Conservation (phyloP, 169 alveolate species). For the Plasmodium inui region DNA sequence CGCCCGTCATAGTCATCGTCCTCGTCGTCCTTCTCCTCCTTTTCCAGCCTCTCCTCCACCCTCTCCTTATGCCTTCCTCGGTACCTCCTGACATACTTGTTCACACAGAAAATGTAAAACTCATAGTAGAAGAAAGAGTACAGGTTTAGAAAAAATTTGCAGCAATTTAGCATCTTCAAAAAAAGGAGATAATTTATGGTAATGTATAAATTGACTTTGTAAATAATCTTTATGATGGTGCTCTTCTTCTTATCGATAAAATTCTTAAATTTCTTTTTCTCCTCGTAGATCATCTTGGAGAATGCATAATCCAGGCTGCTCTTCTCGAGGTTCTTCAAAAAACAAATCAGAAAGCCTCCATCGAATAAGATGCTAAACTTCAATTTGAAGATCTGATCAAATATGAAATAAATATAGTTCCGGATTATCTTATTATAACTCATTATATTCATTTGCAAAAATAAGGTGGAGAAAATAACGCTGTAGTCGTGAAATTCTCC, state of each 20-base stretch:
- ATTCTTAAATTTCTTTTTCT: conserved; percentile 15
- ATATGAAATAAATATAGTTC: conserved; percentile 50
- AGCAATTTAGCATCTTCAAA: conserved; percentile 59
- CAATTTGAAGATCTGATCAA: conserved; percentile 50
- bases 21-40: background rate
- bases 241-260: conserved; percentile 33
- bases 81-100: conserved; percentile 30
- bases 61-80: background rate
- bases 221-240: conserved; percentile 32
- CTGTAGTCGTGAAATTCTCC: conserved; percentile 25
- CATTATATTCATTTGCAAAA: conserved; percentile 65
- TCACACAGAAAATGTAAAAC: conserved; percentile 60
- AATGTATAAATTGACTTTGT: conserved; percentile 50
- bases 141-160: conserved; percentile 29
- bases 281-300: conserved; percentile 42
- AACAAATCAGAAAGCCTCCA: background rate
- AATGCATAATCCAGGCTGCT: conserved; percentile 72
- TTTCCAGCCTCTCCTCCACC: background rate
- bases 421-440: conserved; percentile 49
- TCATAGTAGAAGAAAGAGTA: conserved; percentile 62
- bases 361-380: conserved; percentile 26
- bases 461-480: conserved; percentile 4
- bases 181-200: conserved; percentile 63
- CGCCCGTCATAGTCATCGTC: background rate
- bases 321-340: conserved; percentile 66